phyloP scores from a whole-genome alignment of 768 basidiomycete genomes.

The Lactarius sanguifluus region DNA sequence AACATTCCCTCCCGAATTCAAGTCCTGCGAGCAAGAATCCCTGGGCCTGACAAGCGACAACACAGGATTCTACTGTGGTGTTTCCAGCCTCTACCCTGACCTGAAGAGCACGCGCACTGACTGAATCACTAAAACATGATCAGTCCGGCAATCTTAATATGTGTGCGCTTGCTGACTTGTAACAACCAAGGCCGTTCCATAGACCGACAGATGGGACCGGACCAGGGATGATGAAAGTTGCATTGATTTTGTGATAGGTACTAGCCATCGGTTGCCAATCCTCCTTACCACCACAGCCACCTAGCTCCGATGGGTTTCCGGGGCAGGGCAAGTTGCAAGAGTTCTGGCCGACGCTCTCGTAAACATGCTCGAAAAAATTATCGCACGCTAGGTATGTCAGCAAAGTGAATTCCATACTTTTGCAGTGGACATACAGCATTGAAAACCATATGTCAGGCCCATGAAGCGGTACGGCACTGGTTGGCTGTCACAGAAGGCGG shows the following conservation, averaged over 20 bases:
- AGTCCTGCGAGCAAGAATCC: conserved; percentile 70
- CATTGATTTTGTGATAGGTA: not conserved
- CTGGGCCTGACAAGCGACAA: conserved; percentile 63
- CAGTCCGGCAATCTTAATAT: not conserved
- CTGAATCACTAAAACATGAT: conserved; percentile 36
- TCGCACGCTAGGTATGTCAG: not conserved
- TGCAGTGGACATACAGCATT: conserved; percentile 48
- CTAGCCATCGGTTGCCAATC: not conserved
- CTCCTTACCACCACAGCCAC: not conserved
- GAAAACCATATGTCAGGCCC: conserved; percentile 62
- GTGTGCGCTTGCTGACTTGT: not conserved
- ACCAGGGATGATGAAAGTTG: not conserved
- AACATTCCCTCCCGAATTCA: conserved; percentile 71
- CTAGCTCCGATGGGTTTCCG: not conserved
- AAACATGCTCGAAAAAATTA: not conserved
- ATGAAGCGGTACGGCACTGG: conserved; percentile 52
- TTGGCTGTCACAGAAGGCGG: conserved; percentile 44
- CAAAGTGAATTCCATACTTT: not conserved
- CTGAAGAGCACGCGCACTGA: conserved; percentile 37
- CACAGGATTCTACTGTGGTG: conserved; percentile 61
- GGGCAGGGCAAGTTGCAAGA: conserved; percentile 56
- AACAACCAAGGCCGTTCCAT: conserved; percentile 1
- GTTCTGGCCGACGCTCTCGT: conserved; percentile 34
- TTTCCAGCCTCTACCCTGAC: conserved; percentile 43
- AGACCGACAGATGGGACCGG: not conserved